Percentiles rank a stretch among this genome's conserved stretches.
These are phyloP conservation scores for Blastobotrys peoriensis DNA, from an alignment of 805 yeast genomes.

Conservation along the genomic window DNA sequence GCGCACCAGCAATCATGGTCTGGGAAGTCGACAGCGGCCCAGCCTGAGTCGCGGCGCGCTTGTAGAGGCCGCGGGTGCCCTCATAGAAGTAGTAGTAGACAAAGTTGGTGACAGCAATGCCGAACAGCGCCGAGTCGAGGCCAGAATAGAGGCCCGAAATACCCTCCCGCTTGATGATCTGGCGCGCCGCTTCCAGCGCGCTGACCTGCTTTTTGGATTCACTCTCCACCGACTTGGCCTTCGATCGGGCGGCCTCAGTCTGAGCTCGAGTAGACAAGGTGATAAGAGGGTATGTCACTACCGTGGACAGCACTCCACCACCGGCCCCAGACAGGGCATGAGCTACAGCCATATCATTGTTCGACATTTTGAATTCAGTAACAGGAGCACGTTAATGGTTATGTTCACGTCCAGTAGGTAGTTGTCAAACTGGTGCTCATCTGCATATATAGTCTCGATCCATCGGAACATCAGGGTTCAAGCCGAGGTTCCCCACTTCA, in stretches of 20 bases:
- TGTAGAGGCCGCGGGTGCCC: conserved; percentile 39
- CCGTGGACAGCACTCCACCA: conserved; percentile 84
- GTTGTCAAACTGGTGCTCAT: no score
- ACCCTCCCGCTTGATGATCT: conserved; percentile 54
- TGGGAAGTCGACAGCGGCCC: conserved; percentile 46
- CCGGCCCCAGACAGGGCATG: conserved; percentile 95
- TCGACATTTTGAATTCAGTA: conserved; percentile 16
- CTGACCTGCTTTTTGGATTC: conserved; percentile 18
- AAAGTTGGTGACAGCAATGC: conserved; percentile 80
- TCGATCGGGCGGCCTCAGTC: conserved; percentile 40
- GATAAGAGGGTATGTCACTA: conserved; percentile 83
- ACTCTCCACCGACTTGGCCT: conserved; percentile 20
- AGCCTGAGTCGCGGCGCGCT: conserved; percentile 15
- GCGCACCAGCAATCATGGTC: conserved; percentile 69
- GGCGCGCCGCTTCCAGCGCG: conserved; percentile 37
- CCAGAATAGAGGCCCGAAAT: conserved; percentile 73
- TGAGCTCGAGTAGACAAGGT: conserved; percentile 86
- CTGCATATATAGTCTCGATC: no score
- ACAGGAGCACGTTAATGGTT: no score
- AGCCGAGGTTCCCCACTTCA: no score
- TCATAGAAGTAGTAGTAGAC: conserved; percentile 90
- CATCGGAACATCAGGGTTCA: no score
- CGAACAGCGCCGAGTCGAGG: conserved; percentile 78
- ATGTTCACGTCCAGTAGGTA: no score
- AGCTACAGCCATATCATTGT: conserved; percentile 42